Base-by-base conservation (phyloP, 1,139 yeast species). In the Debaryomycetaceae sp. region DNA sequence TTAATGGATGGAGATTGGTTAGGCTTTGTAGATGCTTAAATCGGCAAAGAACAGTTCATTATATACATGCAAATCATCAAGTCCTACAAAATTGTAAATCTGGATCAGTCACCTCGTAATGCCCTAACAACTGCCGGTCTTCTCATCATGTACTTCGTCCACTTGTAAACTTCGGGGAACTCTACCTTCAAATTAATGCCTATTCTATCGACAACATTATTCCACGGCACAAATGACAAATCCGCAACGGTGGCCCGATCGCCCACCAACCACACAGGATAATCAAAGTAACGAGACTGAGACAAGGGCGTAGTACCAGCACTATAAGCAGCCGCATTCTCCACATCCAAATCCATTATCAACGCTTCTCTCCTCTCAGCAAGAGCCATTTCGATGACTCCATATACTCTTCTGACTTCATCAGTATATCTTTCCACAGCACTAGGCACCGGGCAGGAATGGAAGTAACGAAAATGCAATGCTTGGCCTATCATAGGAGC, bases 401-500 rank as follows among this genome's bases (percentile, higher is more conserved):
- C 95, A 55, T 88, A 89, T 24, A 91, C 96, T 48, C 98, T 73
- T 55, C 96, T 75, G 17, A 91, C 97, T 64, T 91, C 98, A 52
- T 88, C 96, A 1, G 89, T 84, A 61, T 91, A 91, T 55, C 97
- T 74, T 53, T 87, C 95, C 29, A 89, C 87, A 2, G 97, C 97
- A 47, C 89, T 80, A 15, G 92, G 88, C 3, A 91, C 88, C 43
- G 84, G 85, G 44, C 86, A 85, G 6, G 92, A 78, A 62, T 91
- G 97, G 73, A 89, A 89, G 61, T 87, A 87, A 53, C 92, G 75
- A 69, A 91, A 91, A 70, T 91, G 97, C 52, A 89, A 75, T 3
- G 97, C 97, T 61, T 91, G 98, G 17, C 98, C 98, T 54, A 91
- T 87, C 96, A 91, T 91, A 19, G 97, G 97, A 0, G 97, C 96